Evolutionary conservation across 257 asterid species (phyloP).

Genomic region (Lycium ferocissimum): DNA sequence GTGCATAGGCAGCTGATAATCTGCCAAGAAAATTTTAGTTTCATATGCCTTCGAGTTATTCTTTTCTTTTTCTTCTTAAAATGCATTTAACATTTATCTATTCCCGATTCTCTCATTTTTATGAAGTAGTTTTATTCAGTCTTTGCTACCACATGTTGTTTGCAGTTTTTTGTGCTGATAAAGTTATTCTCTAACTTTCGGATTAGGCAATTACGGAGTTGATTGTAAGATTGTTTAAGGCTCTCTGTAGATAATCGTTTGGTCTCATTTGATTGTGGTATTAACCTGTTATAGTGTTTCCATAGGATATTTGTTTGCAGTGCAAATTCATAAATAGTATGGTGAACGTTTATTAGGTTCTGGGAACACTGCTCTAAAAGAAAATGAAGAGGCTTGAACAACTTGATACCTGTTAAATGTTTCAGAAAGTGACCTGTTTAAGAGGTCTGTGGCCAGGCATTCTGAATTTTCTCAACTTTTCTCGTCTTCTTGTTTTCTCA

Average conservation of each 20-base stretch:
- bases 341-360: neutral
- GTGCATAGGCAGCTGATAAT: neutral
- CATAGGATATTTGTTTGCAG: neutral
- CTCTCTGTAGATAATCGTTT: neutral
- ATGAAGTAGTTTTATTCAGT: neutral
- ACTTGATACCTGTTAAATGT: neutral
- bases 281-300: neutral
- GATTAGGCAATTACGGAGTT: neutral
- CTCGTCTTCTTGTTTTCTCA: neutral
- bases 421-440: neutral
- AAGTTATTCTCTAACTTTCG: neutral
- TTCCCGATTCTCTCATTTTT: neutral
- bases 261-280: neutral
- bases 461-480: neutral
- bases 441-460: neutral
- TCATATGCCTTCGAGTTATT: neutral
- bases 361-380: neutral
- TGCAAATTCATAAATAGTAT: neutral
- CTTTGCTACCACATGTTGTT: neutral
- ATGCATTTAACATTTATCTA: neutral
- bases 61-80: neutral
- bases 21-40: neutral
- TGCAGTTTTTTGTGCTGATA: neutral
- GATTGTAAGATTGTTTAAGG: neutral
- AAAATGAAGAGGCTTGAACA: neutral